A percentile compares a stretch with the other conserved stretches of the same genome.
phyloP scores from a whole-genome alignment of 75 land plant species.

The Pseudotsuga menziesii region DNA sequence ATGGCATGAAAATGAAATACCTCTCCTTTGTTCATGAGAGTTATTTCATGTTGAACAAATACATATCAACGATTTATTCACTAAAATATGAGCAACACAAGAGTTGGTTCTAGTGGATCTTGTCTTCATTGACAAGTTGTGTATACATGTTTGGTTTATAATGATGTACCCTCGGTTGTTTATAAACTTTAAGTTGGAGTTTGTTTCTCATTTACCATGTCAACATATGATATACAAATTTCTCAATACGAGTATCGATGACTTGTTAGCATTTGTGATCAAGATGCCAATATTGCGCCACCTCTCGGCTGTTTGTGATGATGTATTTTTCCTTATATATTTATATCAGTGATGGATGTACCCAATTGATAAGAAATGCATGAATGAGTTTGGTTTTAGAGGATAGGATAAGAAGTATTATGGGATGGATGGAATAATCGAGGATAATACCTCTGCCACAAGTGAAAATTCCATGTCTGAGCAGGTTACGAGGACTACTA shows the following conservation, averaged over 20 bases:
- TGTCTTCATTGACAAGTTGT: slow-evolving; percentile 95
- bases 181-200: slow-evolving; percentile 95
- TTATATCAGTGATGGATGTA: slow-evolving; percentile 94
- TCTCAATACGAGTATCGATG: slow-evolving; percentile 95
- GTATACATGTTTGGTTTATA: slow-evolving; percentile 99
- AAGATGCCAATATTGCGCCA: slow-evolving; percentile 97
- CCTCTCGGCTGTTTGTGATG: slow-evolving; percentile 96
- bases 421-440: background rate
- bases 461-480: background rate
- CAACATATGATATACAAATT: slow-evolving; percentile 99
- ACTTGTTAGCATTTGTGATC: slow-evolving; percentile 98
- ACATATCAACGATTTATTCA: slow-evolving; percentile 83
- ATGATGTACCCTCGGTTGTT: slow-evolving; percentile 99
- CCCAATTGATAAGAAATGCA: slow-evolving; percentile 84
- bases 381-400: slow-evolving; percentile 96
- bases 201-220: slow-evolving; percentile 98
- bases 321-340: slow-evolving; percentile 87
- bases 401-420: slow-evolving; percentile 51
- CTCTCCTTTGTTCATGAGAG: slow-evolving; percentile 72
- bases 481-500: slow-evolving; percentile 3
- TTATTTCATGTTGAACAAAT: too few species aligned
- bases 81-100: slow-evolving; percentile 94
- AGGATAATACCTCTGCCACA: background rate
- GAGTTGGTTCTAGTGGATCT: slow-evolving; percentile 99
- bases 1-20: slow-evolving; percentile 97